Evolutionary conservation across 495 filamentous ascomycete species (phyloP).

Genomic region (Thermothielavioides terrestris): DNA sequence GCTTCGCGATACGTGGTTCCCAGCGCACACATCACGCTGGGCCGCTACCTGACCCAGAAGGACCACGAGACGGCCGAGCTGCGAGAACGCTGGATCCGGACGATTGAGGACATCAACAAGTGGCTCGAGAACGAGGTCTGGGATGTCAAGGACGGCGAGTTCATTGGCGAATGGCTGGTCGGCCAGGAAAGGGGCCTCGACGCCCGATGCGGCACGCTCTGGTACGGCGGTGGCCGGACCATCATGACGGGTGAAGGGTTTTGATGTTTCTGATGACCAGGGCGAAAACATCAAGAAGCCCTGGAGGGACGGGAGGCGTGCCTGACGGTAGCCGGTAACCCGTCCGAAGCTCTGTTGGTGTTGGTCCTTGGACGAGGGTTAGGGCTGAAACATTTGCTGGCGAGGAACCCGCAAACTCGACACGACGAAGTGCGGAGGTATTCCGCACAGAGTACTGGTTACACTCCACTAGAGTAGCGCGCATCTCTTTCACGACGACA

Average conservation of each 20-base stretch:
- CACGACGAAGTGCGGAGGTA: too few relatives aligned
- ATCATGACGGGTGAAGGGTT: slow-evolving; percentile 56
- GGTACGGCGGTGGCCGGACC: slow-evolving; percentile 74
- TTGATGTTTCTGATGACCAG: too few relatives aligned
- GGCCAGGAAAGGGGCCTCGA: slow-evolving; percentile 71
- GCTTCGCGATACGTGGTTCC: slow-evolving; percentile 75
- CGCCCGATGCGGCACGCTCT: slow-evolving; percentile 58
- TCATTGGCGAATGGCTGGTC: slow-evolving; percentile 57
- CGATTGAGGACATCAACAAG: slow-evolving; percentile 66
- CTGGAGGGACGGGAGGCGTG: neutral
- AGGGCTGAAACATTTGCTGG: too few relatives aligned
- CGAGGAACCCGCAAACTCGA: too few relatives aligned
- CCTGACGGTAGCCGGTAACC: too few relatives aligned
- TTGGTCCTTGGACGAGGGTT: too few relatives aligned
- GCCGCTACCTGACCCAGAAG: slow-evolving; percentile 57
- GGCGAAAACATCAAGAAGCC: neutral
- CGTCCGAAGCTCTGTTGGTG: too few relatives aligned
- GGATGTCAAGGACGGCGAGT: slow-evolving; percentile 38
- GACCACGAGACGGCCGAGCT: slow-evolving; percentile 39
- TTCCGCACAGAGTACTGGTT: too few relatives aligned
- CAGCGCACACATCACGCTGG: slow-evolving; percentile 81
- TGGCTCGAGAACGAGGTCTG: slow-evolving; percentile 62
- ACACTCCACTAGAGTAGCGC: too few relatives aligned
- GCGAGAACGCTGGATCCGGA: slow-evolving; percentile 50
- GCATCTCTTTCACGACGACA: too few relatives aligned